These are phyloP conservation scores for Podospora appendiculata DNA, from an alignment of 495 filamentous ascomycete species.

Conservation along the genomic window DNA sequence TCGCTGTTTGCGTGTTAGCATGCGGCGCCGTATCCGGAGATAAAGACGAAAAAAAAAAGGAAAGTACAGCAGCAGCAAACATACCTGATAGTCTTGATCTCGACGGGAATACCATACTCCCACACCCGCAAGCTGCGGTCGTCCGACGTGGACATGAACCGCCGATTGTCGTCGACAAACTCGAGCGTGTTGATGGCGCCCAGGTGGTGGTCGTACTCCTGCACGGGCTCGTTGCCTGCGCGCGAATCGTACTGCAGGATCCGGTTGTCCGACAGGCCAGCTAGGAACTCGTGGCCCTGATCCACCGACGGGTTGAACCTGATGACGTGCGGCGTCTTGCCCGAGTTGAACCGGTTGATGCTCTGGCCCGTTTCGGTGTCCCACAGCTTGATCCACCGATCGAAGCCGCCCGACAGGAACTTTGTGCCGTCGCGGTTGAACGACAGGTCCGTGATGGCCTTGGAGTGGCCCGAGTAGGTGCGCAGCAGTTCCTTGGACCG, in stretches of 20 bases:
- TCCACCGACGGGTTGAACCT: conserved; percentile 78
- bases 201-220: conserved; percentile 98
- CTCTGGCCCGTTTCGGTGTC: conserved; percentile 93
- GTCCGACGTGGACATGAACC: conserved; percentile 96
- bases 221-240: conserved; percentile 66
- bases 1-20: conserved; percentile 82
- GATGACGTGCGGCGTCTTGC: conserved; percentile 92
- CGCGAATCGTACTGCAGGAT: conserved; percentile 96
- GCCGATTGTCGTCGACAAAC: conserved; percentile 87
- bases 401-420: conserved; percentile 89
- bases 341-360: conserved; percentile 75
- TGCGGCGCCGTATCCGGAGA: no score
- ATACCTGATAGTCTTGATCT: conserved; percentile 38
- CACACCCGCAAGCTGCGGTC: conserved; percentile 93
- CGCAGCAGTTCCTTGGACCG: conserved; percentile 80
- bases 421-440: conserved; percentile 76
- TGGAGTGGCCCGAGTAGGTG: conserved; percentile 83
- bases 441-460: conserved; percentile 81
- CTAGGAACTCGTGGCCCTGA: conserved; percentile 83
- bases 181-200: conserved; percentile 97
- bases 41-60: neutral
- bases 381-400: conserved; percentile 94
- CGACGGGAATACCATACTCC: conserved; percentile 94
- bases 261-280: conserved; percentile 96
- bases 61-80: neutral